Evolutionary conservation across 2,329 filamentous ascomycete species (phyloP).

Genomic region (Sporothrix brasiliensis): DNA sequence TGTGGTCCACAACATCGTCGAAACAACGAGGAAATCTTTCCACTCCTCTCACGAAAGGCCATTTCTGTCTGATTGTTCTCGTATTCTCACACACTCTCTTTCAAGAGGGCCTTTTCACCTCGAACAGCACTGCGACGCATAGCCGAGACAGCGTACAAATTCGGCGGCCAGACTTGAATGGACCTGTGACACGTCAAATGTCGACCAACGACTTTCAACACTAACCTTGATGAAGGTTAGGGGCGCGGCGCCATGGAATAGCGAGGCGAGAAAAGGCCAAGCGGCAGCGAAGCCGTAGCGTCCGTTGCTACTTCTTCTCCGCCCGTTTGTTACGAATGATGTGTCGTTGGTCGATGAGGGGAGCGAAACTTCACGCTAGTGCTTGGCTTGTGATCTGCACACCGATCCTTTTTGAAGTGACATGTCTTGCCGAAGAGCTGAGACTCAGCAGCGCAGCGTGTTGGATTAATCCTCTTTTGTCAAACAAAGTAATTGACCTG

Average conservation of each 20-base stretch:
- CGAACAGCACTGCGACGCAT: too few relatives aligned
- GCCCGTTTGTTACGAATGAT: neutral
- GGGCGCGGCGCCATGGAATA: neutral
- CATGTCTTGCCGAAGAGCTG: neutral
- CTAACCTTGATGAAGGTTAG: slow-evolving; percentile 4
- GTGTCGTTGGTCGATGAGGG: neutral
- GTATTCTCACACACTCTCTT: too few relatives aligned
- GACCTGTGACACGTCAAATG: neutral
- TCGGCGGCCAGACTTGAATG: neutral
- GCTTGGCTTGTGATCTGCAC: slow-evolving; percentile 4
- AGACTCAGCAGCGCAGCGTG: too few relatives aligned
- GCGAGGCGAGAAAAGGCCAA: neutral
- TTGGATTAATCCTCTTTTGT: too few relatives aligned
- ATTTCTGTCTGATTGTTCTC: too few relatives aligned
- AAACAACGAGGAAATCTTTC: too few relatives aligned
- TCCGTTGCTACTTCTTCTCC: neutral
- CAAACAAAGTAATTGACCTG: neutral
- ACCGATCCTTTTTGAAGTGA: neutral
- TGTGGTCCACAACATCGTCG: neutral
- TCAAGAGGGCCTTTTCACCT: too few relatives aligned
- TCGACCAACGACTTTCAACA: neutral
- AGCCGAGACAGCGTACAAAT: too few relatives aligned
- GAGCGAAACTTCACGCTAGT: neutral
- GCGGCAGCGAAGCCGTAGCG: slow-evolving; percentile 19
- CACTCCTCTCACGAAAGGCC: too few relatives aligned